Evolutionary conservation across 208 protist species (phyloP).

Genomic region (Trichomonas gallinae): DNA sequence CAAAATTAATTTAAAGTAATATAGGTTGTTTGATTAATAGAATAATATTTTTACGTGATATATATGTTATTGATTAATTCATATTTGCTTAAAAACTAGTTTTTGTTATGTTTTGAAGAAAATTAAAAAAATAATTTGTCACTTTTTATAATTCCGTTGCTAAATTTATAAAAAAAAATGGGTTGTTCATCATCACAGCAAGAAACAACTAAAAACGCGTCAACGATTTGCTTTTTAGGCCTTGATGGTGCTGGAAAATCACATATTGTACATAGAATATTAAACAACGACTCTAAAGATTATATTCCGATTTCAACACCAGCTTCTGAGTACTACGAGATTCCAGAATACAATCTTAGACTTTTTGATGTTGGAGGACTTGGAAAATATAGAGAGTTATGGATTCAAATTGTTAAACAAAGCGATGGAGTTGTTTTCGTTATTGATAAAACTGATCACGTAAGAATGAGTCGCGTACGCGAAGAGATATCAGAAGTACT

Average conservation of each 20-base stretch:
- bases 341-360: background rate
- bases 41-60: too few relatives aligned
- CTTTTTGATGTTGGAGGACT: background rate
- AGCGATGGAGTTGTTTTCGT: background rate
- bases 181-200: background rate
- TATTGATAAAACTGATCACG: conserved; percentile 3
- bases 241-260: conserved; percentile 8
- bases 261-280: background rate
- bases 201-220: background rate
- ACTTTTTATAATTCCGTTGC: background rate
- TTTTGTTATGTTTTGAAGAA: too few relatives aligned
- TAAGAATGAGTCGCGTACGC: background rate
- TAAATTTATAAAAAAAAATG: background rate
- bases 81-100: too few relatives aligned
- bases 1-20: too few relatives aligned
- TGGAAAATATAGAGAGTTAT: background rate
- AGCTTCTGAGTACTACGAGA: background rate
- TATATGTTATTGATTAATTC: too few relatives aligned
- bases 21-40: too few relatives aligned
- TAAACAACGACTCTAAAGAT: background rate
- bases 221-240: background rate
- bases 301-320: conserved; percentile 5
- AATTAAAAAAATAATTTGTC: background rate
- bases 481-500: background rate
- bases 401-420: background rate